Evolutionary conservation across 306 rosid species (phyloP).

Genomic region (Dryas alaskensis): DNA sequence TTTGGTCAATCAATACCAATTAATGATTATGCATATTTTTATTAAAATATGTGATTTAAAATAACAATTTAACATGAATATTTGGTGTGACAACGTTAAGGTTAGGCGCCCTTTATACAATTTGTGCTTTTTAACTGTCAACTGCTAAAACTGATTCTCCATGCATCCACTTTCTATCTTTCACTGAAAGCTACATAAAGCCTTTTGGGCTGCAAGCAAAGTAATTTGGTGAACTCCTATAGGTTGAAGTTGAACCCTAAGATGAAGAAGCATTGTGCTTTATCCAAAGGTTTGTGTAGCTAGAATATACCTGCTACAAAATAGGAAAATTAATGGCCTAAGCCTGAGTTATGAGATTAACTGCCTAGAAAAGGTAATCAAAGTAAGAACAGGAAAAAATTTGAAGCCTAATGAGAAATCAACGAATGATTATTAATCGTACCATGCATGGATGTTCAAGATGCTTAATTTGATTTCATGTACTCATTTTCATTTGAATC

Average conservation of each 20-base stretch:
- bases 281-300: slow-evolving; percentile 4
- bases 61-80: no score
- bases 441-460: not conserved
- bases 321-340: not conserved
- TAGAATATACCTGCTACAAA: slow-evolving; percentile 6
- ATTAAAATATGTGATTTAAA: no score
- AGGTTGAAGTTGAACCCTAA: slow-evolving; percentile 9
- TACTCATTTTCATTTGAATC: not conserved
- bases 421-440: not conserved
- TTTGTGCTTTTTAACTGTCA: slow-evolving; percentile 29
- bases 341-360: not conserved
- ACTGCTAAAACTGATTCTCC: slow-evolving; percentile 46
- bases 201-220: slow-evolving; percentile 8
- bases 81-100: no score
- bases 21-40: no score
- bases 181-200: slow-evolving; percentile 31
- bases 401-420: not conserved
- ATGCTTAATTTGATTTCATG: not conserved
- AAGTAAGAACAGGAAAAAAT: not conserved
- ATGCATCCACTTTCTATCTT: slow-evolving; percentile 23
- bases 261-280: slow-evolving; percentile 25
- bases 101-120: slow-evolving; percentile 1
- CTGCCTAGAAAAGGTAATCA: not conserved
- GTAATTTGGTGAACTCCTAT: slow-evolving; percentile 5
- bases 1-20: no score